Evolutionary conservation across 2,329 filamentous ascomycete species (phyloP), one percentile per base, ranked within the genome.

Genomic region (Catunica adiposa): DNA sequence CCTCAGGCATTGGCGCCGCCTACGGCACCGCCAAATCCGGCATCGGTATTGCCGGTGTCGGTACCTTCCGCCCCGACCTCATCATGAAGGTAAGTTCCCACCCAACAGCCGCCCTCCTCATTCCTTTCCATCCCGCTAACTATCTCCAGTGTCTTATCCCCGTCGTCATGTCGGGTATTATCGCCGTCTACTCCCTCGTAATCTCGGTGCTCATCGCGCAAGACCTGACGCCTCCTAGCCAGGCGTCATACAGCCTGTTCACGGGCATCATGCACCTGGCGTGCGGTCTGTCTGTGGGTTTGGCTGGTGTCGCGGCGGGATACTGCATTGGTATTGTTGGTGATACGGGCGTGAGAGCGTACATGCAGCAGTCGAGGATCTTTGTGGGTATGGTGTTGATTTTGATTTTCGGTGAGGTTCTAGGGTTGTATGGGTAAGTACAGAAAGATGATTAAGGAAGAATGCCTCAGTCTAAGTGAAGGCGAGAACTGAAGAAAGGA

Each of bases 321-420:
- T 98, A 97, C 71, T 87, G 89, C 58, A 98, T 98, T 68, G 92
- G 92, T 56, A 80, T 95, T 60, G 90, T 98, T 22, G 92, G 92
- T 62, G 94, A 98, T 72, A 84, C 83, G 71, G 89, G 92, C 59
- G 90, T 97, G 54, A 82, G 92, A 63, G 83, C 89, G 57, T 97
- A 94, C 73, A 95, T 98, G 89, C 81, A 88, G 65, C 92, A 98
- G 70, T 94, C 86, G 52, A 80, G 90, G 61, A 85, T 98, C 62
- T 98, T 96, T 64, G 92, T 98, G 52, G 92, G 92, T 69, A 97
- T 97, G 92, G 90, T 98, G 50, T 73, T 98, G 64, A 97, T 97
- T 63, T 78, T 97, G 61, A 98, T 98, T 79, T 98, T 98, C 67
- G 92, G 88, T 57, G 92, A 98, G 75, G 92, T 98, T 17, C 68